Evolutionary conservation across 371 early-diverging fungal species (phyloP).

Genomic region (Dinochytrium kinnereticum): DNA sequence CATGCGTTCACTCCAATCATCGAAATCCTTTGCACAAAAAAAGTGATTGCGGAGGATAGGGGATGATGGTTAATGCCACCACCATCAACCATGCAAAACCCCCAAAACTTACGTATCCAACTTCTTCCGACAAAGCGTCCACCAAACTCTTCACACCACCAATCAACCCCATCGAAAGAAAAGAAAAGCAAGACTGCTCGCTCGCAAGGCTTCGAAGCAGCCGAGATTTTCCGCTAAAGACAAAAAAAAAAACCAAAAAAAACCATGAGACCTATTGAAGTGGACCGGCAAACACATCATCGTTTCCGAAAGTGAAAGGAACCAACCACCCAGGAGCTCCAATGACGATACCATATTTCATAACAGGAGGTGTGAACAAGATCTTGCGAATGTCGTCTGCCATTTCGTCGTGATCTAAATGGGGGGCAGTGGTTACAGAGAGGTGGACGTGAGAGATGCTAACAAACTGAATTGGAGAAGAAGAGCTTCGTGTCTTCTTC

Average conservation of each 20-base stretch:
- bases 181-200: slow-evolving; percentile 21
- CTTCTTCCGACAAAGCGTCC: slow-evolving; percentile 34
- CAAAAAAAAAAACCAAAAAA: neutral
- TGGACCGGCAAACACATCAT: too few relatives aligned
- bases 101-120: slow-evolving; percentile 17
- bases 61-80: neutral
- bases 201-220: slow-evolving; percentile 26
- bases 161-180: slow-evolving; percentile 30
- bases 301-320: neutral
- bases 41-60: neutral
- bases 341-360: slow-evolving; percentile 27
- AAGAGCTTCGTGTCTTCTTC: slow-evolving; percentile 6
- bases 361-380: slow-evolving; percentile 26
- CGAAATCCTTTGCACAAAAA: slow-evolving; percentile 22
- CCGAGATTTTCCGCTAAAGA: slow-evolving; percentile 28
- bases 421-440: neutral
- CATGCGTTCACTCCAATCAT: slow-evolving; percentile 39
- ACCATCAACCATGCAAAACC: slow-evolving; percentile 12
- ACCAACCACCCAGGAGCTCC: slow-evolving; percentile 28
- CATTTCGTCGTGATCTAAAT: slow-evolving; percentile 24
- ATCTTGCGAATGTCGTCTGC: slow-evolving; percentile 18
- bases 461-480: slow-evolving; percentile 19
- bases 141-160: slow-evolving; percentile 27
- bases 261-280: too few relatives aligned
- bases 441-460: neutral